Conservation (phyloP, 148 eudicot species). For the Vaccinium myrtillus region DNA sequence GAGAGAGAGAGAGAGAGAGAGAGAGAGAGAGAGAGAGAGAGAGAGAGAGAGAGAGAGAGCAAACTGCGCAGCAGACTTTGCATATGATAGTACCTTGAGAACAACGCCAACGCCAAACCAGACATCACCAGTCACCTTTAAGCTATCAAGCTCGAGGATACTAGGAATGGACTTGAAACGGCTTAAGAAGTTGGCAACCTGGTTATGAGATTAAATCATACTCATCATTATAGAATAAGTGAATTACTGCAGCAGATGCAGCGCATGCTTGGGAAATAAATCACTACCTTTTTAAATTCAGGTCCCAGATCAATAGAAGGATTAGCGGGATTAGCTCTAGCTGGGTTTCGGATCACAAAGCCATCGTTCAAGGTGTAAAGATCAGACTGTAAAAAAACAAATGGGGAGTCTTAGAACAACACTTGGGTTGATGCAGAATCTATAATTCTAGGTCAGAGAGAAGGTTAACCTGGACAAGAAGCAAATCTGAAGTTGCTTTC, state of each 20-base stretch:
- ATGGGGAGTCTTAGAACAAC: constrained; percentile 3
- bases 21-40: neutral
- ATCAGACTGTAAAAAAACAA: constrained; percentile 64
- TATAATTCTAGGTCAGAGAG: constrained; percentile 9
- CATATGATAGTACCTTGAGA: constrained; percentile 61
- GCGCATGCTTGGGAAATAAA: constrained; percentile 55
- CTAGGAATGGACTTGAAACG: constrained; percentile 97
- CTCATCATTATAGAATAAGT: neutral
- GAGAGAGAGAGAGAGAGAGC: neutral
- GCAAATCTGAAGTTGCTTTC: constrained; percentile 96
- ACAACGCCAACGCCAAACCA: constrained; percentile 75
- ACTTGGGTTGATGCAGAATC: neutral
- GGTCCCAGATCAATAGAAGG: constrained; percentile 98
- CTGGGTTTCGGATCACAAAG: constrained; percentile 69
- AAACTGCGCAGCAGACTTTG: neutral
- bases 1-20: no score
- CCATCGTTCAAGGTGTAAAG: constrained; percentile 84
- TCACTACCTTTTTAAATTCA: constrained; percentile 83
- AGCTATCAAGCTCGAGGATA: constrained; percentile 81
- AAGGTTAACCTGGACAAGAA: constrained; percentile 84
- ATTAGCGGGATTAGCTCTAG: constrained; percentile 74
- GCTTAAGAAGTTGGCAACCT: constrained; percentile 85
- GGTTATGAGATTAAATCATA: constrained; percentile 10
- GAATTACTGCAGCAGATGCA: constrained; percentile 5
- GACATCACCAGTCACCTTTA: constrained; percentile 93